Evolutionary conservation across 192 early-diverging fungal species (phyloP), one percentile per base, ranked within the genome.

Genomic region (Spizellomyces punctatus): DNA sequence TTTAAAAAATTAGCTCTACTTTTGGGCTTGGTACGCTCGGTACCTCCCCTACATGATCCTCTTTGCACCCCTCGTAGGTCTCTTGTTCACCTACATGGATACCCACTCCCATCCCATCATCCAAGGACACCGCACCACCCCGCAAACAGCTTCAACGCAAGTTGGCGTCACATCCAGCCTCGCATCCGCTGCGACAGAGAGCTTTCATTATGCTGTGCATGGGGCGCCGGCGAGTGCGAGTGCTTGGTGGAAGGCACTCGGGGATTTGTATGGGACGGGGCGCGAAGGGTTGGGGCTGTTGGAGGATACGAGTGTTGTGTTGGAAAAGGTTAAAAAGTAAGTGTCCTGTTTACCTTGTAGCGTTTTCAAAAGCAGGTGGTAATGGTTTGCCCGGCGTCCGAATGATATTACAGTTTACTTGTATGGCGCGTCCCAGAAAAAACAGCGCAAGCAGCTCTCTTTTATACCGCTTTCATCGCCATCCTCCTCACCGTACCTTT

Each of bases 311-410:
- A 65, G 71, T 46, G 63, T 55, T 19, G 27, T n/a, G 8, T 41
- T 72, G 63, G 71, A 72, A 36, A 72, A 72, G 52, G 41, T 72
- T 21, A 72, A 65, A 58, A 72, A 72, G 71, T 72, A 56, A n/a
- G 71, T 66, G 7, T 4, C 19, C 17, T 36, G 1, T 36, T 36
- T 36, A 36, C 3, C 10, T 43, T 8, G 16, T 6, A 10, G 12
- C 22, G 16, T n/a, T 46, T 48, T 12, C 54, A 58, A 4, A 8
- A 5, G 5, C 21, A 17, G 6, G n/a, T 36, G 27, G 27, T n/a
- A 21, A 2, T 14, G 52, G 5, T 57, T 42, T 17, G 46, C n/a
- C 46, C 5, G 16, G 16, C 27, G 10, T 65, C 49, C 22, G 17
- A 21, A 52, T 54, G 14, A 17, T n/a, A 0, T 47, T 42, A 22